Conservation (phyloP, 2,329 filamentous ascomycete species). For the Fusarium succisae region DNA sequence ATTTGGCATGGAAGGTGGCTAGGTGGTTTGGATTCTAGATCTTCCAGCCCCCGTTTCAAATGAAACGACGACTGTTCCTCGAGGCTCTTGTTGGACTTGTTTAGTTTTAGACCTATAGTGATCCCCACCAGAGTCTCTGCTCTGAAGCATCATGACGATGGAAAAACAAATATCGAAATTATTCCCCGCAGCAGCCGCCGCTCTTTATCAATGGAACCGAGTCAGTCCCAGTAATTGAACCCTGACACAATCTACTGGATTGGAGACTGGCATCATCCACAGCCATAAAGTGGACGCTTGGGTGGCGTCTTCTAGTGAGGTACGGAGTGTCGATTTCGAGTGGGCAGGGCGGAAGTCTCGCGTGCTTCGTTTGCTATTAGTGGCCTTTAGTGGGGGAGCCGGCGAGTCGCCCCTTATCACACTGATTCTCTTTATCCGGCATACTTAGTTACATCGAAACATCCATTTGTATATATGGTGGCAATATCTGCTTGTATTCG, state of each 20-base stretch:
- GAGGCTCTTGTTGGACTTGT: neutral
- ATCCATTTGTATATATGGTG: neutral
- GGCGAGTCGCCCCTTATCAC: slow-evolving; percentile 27
- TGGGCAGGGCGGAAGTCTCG: slow-evolving; percentile 13
- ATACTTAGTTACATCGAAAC: neutral
- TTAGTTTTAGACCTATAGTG: neutral
- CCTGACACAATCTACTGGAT: slow-evolving; percentile 8
- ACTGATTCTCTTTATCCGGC: slow-evolving; percentile 1
- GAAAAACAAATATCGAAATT: slow-evolving; percentile 10
- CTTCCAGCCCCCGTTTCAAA: slow-evolving; percentile 2
- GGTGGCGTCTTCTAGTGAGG: slow-evolving; percentile 26
- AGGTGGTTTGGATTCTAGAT: slow-evolving; percentile 8
- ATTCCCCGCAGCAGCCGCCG: slow-evolving; percentile 28
- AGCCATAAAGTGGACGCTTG: slow-evolving; percentile 26
- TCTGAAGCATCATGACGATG: neutral
- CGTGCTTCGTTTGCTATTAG: slow-evolving; percentile 29
- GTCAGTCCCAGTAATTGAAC: slow-evolving; percentile 4
- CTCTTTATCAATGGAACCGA: slow-evolving; percentile 14
- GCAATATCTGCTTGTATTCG: neutral
- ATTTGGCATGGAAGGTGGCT: slow-evolving; percentile 8
- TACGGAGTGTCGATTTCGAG: slow-evolving; percentile 22
- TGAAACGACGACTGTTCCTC: slow-evolving; percentile 9
- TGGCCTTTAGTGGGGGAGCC: slow-evolving; percentile 22
- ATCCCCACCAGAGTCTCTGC: neutral
- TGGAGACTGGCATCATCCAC: slow-evolving; percentile 7